A percentile compares a stretch with the other conserved stretches of the same genome.
These are phyloP conservation scores for Aristolochia fimbriata DNA, from an alignment of 164 flowering plant species.

Conservation along the genomic window DNA sequence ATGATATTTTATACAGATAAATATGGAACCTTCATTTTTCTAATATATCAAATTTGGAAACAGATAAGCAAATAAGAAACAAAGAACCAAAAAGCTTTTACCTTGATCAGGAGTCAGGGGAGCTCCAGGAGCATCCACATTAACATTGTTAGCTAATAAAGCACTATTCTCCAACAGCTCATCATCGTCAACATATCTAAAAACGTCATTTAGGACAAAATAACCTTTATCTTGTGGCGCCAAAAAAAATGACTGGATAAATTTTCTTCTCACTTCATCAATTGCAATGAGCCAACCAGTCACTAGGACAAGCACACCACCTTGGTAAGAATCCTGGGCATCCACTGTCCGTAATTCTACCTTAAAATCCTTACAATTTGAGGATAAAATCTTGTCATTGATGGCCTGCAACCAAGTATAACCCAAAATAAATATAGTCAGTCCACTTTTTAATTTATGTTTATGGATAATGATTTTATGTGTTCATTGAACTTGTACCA, in stretches of 20 bases:
- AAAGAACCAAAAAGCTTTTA: constrained; percentile 8
- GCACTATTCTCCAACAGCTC: constrained; percentile 11
- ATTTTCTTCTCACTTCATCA: constrained; percentile 30
- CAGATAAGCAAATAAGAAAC: background rate
- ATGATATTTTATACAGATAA: background rate
- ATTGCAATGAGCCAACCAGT: constrained; percentile 52
- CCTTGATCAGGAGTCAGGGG: constrained; percentile 35
- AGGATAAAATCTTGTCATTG: constrained; percentile 19
- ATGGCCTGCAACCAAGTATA: constrained; percentile 14
- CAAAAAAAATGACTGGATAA: constrained; percentile 62
- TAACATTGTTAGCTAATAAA: constrained; percentile 15
- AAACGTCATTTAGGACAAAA: constrained; percentile 70
- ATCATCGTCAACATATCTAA: constrained; percentile 47
- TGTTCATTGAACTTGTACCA: too few species aligned
- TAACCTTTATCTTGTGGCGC: constrained; percentile 42
- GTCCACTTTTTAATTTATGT: too few species aligned
- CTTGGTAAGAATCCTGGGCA: constrained; percentile 53
- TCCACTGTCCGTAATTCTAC: constrained; percentile 61
- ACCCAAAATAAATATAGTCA: too few species aligned
- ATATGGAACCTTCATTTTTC: background rate
- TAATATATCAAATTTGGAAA: background rate
- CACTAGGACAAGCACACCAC: constrained; percentile 62
- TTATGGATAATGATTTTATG: too few species aligned
- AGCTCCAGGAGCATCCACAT: constrained; percentile 16
- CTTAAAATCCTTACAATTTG: constrained; percentile 8